These are phyloP conservation scores for Verbena officinalis DNA, from an alignment of 257 asterid species.

Conservation along the genomic window DNA sequence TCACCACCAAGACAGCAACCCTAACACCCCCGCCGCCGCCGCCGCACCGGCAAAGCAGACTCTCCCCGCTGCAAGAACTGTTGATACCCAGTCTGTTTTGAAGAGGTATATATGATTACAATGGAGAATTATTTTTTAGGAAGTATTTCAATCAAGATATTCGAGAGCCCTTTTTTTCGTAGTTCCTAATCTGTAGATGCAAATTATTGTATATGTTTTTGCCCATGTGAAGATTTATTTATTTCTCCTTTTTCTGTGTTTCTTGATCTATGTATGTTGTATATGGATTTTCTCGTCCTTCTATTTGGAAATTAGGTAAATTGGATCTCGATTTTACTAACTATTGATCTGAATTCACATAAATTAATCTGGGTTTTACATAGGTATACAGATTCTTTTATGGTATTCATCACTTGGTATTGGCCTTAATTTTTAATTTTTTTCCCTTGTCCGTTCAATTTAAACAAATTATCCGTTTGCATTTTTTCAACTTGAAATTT, in stretches of 20 bases:
- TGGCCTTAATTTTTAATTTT: too few species aligned
- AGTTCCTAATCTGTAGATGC: conserved; percentile 2
- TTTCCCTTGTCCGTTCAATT: too few species aligned
- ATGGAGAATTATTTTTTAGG: conserved; percentile 5
- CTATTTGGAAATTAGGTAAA: background rate
- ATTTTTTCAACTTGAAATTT: too few species aligned
- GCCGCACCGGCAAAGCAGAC: conserved; percentile 43
- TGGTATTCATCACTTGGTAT: too few species aligned
- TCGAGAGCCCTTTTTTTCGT: background rate
- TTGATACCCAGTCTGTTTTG: conserved; percentile 56
- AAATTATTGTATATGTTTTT: background rate
- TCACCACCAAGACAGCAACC: conserved; percentile 58
- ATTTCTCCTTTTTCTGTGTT: background rate
- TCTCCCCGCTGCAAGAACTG: conserved; percentile 39
- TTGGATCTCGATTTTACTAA: background rate
- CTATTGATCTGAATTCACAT: background rate
- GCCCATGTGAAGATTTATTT: background rate
- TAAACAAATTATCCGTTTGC: too few species aligned
- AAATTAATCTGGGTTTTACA: too few species aligned
- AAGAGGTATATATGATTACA: conserved; percentile 44
- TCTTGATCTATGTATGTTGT: too few species aligned
- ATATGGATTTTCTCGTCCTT: background rate
- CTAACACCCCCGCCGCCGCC: conserved; percentile 51
- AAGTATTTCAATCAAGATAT: conserved; percentile 3
- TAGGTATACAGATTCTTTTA: too few species aligned